Conservation (phyloP, 2,329 filamentous ascomycete species). For the Teratosphaeria zuluensis region DNA sequence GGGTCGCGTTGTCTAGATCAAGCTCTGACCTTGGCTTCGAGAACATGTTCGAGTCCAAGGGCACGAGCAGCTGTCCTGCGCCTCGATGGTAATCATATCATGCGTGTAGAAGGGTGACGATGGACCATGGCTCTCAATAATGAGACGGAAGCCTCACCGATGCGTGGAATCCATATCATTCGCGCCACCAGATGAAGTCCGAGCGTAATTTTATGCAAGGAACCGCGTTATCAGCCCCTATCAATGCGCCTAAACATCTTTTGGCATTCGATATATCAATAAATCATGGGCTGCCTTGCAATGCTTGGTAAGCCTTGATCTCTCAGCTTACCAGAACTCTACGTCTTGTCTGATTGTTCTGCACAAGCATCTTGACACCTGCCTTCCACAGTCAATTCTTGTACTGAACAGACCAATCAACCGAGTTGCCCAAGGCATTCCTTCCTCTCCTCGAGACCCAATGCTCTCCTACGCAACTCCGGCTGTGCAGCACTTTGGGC, state of each 20-base stretch:
- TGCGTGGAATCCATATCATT: background rate
- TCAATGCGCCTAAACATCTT: background rate
- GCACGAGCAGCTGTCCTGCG: background rate
- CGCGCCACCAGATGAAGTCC: background rate
- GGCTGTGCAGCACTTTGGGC: constrained; percentile 13
- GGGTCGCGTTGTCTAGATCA: background rate
- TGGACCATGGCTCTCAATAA: background rate
- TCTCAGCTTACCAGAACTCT: background rate
- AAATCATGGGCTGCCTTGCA: background rate
- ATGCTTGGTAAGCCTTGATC: background rate
- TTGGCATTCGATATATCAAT: background rate
- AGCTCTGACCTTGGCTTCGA: background rate
- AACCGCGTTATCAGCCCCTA: background rate
- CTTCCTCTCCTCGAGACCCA: background rate
- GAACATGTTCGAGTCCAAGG: background rate
- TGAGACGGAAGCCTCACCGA: background rate
- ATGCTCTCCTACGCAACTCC: constrained; percentile 38
- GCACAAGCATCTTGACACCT: background rate
- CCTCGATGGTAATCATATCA: background rate
- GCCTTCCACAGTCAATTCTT: background rate
- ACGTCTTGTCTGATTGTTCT: too few relatives aligned
- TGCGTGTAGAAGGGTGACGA: background rate
- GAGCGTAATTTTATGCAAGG: background rate
- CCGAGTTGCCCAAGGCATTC: background rate
- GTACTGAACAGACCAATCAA: background rate